These are phyloP conservation scores for Platanthera zijinensis DNA, from an alignment of 106 monocot species.

Conservation along the genomic window DNA sequence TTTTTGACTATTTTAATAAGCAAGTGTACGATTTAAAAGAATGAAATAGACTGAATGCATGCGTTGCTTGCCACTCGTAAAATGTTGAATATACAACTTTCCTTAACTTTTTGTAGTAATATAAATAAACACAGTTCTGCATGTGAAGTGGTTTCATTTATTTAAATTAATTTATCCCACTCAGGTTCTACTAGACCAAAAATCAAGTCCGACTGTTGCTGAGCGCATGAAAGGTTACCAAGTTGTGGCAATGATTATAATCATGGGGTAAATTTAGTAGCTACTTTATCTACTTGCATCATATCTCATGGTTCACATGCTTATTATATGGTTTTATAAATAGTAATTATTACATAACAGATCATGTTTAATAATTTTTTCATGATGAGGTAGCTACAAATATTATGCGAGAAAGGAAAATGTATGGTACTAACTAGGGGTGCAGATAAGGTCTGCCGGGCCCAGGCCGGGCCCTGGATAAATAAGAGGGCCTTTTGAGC, in stretches of 20 bases:
- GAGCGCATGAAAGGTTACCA: slow-evolving; percentile 81
- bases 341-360: neutral
- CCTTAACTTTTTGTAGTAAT: neutral
- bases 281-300: neutral
- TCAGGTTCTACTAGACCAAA: slow-evolving; percentile 72
- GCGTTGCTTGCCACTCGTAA: neutral
- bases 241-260: slow-evolving; percentile 73
- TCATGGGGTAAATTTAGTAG: slow-evolving; percentile 53
- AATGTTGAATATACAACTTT: neutral
- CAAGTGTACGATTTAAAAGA: neutral
- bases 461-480: too few species aligned
- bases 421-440: too few species aligned
- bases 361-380: too few species aligned
- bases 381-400: too few species aligned
- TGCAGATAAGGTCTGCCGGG: too few species aligned
- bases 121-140: neutral
- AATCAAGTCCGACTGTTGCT: slow-evolving; percentile 29
- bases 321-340: neutral
- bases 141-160: neutral
- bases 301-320: neutral
- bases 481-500: too few species aligned
- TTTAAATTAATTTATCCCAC: neutral
- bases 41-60: neutral
- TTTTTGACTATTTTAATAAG: neutral
- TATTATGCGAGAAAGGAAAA: too few species aligned